Conservation (phyloP, 2,329 filamentous ascomycete species). For the Clonostachys sp. region DNA sequence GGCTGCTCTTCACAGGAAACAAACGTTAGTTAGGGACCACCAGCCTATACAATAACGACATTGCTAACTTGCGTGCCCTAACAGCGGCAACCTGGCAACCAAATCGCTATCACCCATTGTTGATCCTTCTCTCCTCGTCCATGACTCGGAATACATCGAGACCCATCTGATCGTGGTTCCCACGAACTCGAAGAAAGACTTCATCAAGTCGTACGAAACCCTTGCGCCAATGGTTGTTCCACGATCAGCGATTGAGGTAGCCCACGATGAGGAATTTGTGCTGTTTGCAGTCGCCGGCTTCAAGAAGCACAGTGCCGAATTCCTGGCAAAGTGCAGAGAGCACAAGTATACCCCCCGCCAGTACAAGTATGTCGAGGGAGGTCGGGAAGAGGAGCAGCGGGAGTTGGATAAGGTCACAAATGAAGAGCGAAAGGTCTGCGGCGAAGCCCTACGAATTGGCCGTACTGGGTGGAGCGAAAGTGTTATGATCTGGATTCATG, state of each 20-base stretch:
- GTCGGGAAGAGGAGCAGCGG: slow-evolving; percentile 80
- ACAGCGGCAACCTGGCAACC: slow-evolving; percentile 84
- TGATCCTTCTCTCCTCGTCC: slow-evolving; percentile 72
- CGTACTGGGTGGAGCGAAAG: slow-evolving; percentile 94
- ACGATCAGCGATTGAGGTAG: slow-evolving; percentile 74
- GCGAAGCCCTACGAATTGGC: slow-evolving; percentile 81
- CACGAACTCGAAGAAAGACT: slow-evolving; percentile 75
- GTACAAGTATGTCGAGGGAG: slow-evolving; percentile 88
- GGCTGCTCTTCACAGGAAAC: slow-evolving; percentile 75
- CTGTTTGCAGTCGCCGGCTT: slow-evolving; percentile 88
- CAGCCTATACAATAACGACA: background rate
- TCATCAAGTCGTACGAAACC: slow-evolving; percentile 84
- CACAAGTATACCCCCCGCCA: slow-evolving; percentile 93
- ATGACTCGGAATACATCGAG: slow-evolving; percentile 93
- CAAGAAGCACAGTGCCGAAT: slow-evolving; percentile 85
- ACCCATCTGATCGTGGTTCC: slow-evolving; percentile 92
- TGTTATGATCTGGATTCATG: slow-evolving; percentile 94
- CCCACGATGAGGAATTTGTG: slow-evolving; percentile 84
- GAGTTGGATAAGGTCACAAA: slow-evolving; percentile 78
- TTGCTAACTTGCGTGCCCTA: slow-evolving; percentile 4
- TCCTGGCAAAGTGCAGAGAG: slow-evolving; percentile 87
- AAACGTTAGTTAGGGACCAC: slow-evolving; percentile 61
- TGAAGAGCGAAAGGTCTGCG: slow-evolving; percentile 89
- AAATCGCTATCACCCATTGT: slow-evolving; percentile 91
- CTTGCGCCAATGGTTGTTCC: slow-evolving; percentile 89